Base-by-base conservation (phyloP, 208 protist species). In the Porcisia hertigi region DNA sequence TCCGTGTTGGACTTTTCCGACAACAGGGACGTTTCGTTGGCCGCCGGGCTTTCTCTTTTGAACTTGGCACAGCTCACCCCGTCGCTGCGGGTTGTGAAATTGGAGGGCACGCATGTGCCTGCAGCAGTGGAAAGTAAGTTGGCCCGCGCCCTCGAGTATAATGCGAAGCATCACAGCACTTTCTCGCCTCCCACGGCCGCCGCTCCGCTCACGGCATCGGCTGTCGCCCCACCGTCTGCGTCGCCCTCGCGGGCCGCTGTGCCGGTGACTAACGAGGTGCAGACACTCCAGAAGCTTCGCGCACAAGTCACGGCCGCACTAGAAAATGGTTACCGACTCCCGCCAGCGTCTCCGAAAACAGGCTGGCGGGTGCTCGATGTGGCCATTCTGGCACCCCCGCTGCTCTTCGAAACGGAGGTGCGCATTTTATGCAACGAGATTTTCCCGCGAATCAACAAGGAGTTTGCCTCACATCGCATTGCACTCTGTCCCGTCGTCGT, bases 331-430 rank as follows among this genome's bases (percentile, higher is more conserved):
- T 79, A 80, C 34, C 58, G 71, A 41, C 49, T 88, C 41, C 80
- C 84, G 0, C 83, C 81, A 3, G 84, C 80, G 1, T 79, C 88
- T 53, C 53, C 82, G 23, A 47, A 73, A 25, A 89, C 90, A 4
- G 88, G 91, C 34, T 95, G 93, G 91, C 80, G 88, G 20, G 78
- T 97, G 65, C 60, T 97, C 52, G 90, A 95, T 54, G 85, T 97
- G 11, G 84, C 93, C 0, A 90, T 97, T 73, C 82, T 95, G 3
- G 88, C 88, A 58, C 88, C 91, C n/a, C 87, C 86, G 6, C 79
- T 82, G 58, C 81, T 97, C 11, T 97, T 97, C 71, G 81, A 89
- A n/a, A 94, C 86, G 1, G 93, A 97, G 72, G 55, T 93, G 9
- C 64, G 83, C 25, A 55, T 92, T 20, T 82, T 97, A 14, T 54